Conservation (phyloP, 2,329 filamentous ascomycete genomes). For the Pseudodiploospora longispora region DNA sequence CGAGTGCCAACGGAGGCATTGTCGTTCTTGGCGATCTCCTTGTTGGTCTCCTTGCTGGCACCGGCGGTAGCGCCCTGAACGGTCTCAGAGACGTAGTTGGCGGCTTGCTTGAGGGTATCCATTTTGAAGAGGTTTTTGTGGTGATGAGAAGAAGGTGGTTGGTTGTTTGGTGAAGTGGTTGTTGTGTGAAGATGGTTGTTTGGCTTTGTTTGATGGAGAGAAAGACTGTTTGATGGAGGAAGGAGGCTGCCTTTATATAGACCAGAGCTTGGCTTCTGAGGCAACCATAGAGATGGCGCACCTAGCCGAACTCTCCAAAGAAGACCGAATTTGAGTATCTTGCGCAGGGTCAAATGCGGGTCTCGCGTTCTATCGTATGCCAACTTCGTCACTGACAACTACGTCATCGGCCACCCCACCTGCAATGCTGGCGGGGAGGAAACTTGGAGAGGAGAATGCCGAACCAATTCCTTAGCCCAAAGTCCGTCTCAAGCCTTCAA, state of each 20-base stretch:
- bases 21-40: conserved; percentile 57
- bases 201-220: conserved; percentile 11
- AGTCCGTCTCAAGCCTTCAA: no score
- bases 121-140: conserved; percentile 27
- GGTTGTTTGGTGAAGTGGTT: conserved; percentile 11
- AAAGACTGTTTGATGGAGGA: not conserved
- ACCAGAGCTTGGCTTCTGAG: not conserved
- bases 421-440: no score
- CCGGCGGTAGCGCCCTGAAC: conserved; percentile 49
- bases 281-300: not conserved
- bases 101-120: conserved; percentile 50
- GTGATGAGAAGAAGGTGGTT: conserved; percentile 10
- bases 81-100: conserved; percentile 62
- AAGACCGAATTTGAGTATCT: no score
- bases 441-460: no score
- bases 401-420: no score
- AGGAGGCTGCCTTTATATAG: not conserved
- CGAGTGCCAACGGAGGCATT: conserved; percentile 46
- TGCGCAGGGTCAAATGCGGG: no score
- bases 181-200: conserved; percentile 6
- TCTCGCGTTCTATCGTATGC: no score
- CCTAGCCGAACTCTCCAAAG: no score
- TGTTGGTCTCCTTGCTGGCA: conserved; percentile 63
- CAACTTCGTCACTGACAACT: no score
- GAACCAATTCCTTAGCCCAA: no score